phyloP scores from a whole-genome alignment of 495 filamentous ascomycete species.

The Talaromyces adpressus region DNA sequence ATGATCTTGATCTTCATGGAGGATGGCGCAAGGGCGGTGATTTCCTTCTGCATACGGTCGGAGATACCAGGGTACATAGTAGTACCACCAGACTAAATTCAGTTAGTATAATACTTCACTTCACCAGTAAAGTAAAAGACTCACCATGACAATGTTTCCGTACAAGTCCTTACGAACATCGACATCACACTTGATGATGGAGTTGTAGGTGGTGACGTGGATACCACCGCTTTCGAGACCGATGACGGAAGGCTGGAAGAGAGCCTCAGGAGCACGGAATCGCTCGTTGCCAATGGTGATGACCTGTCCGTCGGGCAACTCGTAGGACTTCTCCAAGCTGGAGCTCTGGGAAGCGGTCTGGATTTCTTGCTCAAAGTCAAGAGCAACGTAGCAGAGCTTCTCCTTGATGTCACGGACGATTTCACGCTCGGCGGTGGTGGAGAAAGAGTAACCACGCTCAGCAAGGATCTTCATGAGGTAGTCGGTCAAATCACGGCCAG shows the following conservation, averaged over 20 bases:
- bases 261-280: slow-evolving; percentile 98
- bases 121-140: slow-evolving; percentile 21
- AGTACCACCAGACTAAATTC: slow-evolving; percentile 84
- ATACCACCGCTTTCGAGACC: slow-evolving; percentile 98
- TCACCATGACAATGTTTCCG: slow-evolving; percentile 99
- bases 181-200: slow-evolving; percentile 99
- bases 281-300: slow-evolving; percentile 99
- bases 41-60: slow-evolving; percentile 99
- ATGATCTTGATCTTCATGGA: slow-evolving; percentile 85
- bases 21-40: slow-evolving; percentile 96
- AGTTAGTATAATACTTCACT: not conserved
- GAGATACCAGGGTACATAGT: slow-evolving; percentile 99
- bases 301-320: slow-evolving; percentile 98
- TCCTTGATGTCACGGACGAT: slow-evolving; percentile 99
- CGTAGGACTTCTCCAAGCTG: slow-evolving; percentile 98
- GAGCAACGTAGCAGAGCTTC: slow-evolving; percentile 96
- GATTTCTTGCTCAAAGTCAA: slow-evolving; percentile 99
- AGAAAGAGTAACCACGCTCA: slow-evolving; percentile 99
- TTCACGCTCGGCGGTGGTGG: slow-evolving; percentile 99
- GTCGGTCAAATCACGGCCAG: slow-evolving; percentile 98
- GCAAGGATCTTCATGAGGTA: slow-evolving; percentile 99
- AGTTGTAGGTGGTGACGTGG: slow-evolving; percentile 99
- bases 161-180: slow-evolving; percentile 99
- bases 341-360: slow-evolving; percentile 98
- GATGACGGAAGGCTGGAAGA: slow-evolving; percentile 97